Conservation (phyloP, 2,329 filamentous ascomycete species). For the Verticillium alfalfae region DNA sequence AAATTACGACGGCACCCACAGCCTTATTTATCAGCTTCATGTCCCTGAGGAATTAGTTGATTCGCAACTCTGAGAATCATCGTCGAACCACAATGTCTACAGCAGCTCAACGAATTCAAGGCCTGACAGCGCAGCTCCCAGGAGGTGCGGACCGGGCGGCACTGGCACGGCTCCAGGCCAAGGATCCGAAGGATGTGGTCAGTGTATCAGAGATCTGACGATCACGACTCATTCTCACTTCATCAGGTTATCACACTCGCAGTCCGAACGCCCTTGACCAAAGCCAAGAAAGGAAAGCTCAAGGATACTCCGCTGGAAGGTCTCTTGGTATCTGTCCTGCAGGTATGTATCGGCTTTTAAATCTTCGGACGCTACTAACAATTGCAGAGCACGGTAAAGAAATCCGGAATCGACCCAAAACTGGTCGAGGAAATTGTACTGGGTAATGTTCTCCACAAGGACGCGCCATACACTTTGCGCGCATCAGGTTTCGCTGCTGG, state of each 20-base stretch:
- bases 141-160: neutral
- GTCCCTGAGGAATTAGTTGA: neutral
- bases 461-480: constrained; percentile 64
- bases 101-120: neutral
- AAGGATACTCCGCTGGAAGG: constrained; percentile 68
- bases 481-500: constrained; percentile 66
- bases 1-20: neutral
- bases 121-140: neutral
- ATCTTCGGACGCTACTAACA: neutral
- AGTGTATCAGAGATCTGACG: neutral
- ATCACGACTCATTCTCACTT: neutral
- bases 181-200: constrained; percentile 88
- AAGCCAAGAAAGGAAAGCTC: constrained; percentile 64
- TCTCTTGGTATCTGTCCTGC: constrained; percentile 58
- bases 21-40: neutral
- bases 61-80: neutral
- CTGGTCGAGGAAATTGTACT: constrained; percentile 65
- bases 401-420: constrained; percentile 44
- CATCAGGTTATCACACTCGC: constrained; percentile 51
- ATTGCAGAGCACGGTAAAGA: neutral
- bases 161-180: constrained; percentile 60
- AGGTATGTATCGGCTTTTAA: constrained; percentile 26
- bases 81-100: neutral
- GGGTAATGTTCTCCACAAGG: constrained; percentile 62
- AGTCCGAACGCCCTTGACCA: constrained; percentile 62